phyloP scores from a whole-genome alignment of 192 early-diverging fungal species.

The Coemansia biformis region DNA sequence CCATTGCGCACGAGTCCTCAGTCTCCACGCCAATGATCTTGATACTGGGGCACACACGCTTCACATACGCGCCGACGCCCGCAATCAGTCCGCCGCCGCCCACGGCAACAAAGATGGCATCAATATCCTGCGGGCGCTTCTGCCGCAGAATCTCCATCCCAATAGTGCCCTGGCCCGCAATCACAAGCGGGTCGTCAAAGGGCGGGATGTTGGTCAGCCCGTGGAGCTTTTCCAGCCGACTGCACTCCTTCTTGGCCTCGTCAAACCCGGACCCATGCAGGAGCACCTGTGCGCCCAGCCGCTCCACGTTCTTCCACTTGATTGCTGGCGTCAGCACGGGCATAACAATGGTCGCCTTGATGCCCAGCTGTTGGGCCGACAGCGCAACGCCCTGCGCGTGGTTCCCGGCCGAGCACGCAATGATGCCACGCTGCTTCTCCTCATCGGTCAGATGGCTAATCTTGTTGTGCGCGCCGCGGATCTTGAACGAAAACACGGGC shows the following conservation, averaged over 20 bases:
- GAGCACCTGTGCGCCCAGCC: constrained; percentile 86
- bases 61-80: constrained; percentile 89
- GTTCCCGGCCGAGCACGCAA: constrained; percentile 97
- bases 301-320: constrained; percentile 85
- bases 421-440: constrained; percentile 81
- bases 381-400: constrained; percentile 97
- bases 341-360: constrained; percentile 98
- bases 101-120: constrained; percentile 87
- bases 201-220: constrained; percentile 91
- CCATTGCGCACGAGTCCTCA: constrained; percentile 85
- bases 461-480: constrained; percentile 94
- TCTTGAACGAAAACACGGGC: constrained; percentile 97
- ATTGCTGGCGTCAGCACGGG: constrained; percentile 72
- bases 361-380: constrained; percentile 85
- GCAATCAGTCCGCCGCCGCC: constrained; percentile 94
- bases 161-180: too few species aligned
- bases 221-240: constrained; percentile 60
- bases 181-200: constrained; percentile 96
- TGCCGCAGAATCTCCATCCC: constrained; percentile 78
- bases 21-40: constrained; percentile 92
- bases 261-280: constrained; percentile 92
- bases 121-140: constrained; percentile 54
- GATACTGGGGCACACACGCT: constrained; percentile 81
- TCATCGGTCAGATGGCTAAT: constrained; percentile 73
- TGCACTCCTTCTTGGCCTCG: constrained; percentile 85